A percentile compares a stretch with the other conserved stretches of the same genome.
phyloP scores from a whole-genome alignment of 2,329 filamentous ascomycete species.

The Epicoccum sorghinum region DNA sequence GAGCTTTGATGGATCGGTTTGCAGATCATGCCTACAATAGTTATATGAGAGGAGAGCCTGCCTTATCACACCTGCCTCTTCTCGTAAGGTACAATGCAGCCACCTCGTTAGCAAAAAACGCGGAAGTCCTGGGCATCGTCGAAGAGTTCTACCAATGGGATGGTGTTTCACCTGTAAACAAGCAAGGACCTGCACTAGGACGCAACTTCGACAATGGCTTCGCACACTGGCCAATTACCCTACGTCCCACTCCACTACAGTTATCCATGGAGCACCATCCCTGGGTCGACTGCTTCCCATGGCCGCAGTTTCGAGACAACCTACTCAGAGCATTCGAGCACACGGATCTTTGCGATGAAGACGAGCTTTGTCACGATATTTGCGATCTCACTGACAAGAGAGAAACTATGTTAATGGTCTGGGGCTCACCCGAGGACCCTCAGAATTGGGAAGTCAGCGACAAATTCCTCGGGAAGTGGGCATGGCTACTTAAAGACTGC shows the following conservation, averaged over 20 bases:
- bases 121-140: constrained; percentile 16
- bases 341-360: constrained; percentile 31
- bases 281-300: constrained; percentile 47
- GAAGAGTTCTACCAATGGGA: constrained; percentile 16
- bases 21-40: constrained; percentile 24
- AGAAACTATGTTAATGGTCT: constrained; percentile 50
- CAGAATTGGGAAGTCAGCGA: constrained; percentile 57
- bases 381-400: constrained; percentile 15
- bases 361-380: constrained; percentile 26
- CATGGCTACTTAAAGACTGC: constrained; percentile 48
- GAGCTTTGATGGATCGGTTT: constrained; percentile 20
- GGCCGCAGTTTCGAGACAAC: constrained; percentile 51
- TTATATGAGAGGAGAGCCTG: constrained; percentile 23
- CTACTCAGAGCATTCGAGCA: constrained; percentile 42
- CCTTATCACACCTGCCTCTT: constrained; percentile 15
- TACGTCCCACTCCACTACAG: constrained; percentile 49
- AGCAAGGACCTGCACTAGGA: constrained; percentile 1
- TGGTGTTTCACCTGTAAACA: constrained; percentile 25
- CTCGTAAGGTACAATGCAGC: constrained; percentile 24
- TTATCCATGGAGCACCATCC: constrained; percentile 50
- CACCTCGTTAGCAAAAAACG: constrained; percentile 18
- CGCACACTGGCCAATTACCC: constrained; percentile 12
- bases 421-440: constrained; percentile 56
- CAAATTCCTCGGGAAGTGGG: constrained; percentile 56
- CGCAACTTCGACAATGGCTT: neutral